Evolutionary conservation across 768 basidiomycete species (phyloP), one percentile per base, ranked within the genome.

Genomic region (Steccherinum ochraceum): DNA sequence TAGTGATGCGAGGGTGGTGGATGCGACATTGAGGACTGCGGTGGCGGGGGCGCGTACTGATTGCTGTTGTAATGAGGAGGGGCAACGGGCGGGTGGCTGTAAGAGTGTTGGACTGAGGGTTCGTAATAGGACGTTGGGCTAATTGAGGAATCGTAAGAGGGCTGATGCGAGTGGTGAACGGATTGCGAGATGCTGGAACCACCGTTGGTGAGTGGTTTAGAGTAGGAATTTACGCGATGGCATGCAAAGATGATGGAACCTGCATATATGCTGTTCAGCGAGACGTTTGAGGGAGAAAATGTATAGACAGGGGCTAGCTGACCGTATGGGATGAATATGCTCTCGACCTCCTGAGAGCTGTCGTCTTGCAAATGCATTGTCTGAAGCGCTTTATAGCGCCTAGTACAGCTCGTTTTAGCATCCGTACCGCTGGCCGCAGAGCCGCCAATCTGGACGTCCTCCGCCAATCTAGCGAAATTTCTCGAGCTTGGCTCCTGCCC

Each of bases 321-420:
- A 86, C 89, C 89, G 79, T 93, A 88, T 65, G 90, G 89, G 67
- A 91, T 89, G 68, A 88, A 92, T 56, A 92, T 84, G 69, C 87
- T 90, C 64, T 91, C 89, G 24, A 91, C 86, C 67, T 84, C 79
- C 52, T 75, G 77, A 46, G 72, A 73, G 52, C 77, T 74, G 30
- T 77, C n/a, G n/a, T n/a, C 75, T 61, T 75, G 72, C 26, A 56
- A 58, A 16, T 62, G 56, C 75, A 86, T 79, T 58, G 71, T 71
- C 63, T 85, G 85, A 51, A 75, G 73, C 41, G 86, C 83, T 66
- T 85, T 85, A 74, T 85, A 92, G 61, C 89, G 76, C 66, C 89
- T 78, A 56, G 89, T 91, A 61, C 89, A 93, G 68, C 81, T 87
- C 46, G 89, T 93, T 72, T 88, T 90, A 45, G 89, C 89, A 63